Evolutionary conservation across 225 moss, liverwort and hornwort species (phyloP).

Genomic region (Marchantia paleacea): DNA sequence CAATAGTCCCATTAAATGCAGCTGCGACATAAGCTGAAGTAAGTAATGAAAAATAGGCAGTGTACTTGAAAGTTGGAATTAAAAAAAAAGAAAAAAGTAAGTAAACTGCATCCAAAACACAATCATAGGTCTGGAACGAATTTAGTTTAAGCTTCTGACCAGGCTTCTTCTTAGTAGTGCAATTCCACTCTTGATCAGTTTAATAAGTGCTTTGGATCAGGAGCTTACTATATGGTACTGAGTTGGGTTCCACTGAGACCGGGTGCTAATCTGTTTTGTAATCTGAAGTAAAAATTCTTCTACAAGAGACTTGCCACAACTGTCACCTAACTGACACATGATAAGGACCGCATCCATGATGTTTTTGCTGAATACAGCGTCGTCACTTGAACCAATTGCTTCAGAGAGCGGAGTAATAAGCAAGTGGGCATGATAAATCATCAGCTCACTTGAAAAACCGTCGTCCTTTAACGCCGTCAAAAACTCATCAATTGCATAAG

Average conservation of each 20-base stretch:
- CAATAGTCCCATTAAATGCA: conserved; percentile 65
- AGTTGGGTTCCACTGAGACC: conserved; percentile 48
- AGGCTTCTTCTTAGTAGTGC: no score
- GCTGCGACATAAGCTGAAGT: conserved; percentile 32
- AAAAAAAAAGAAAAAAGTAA: no score
- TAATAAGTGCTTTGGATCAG: background rate
- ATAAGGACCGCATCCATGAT: conserved; percentile 49
- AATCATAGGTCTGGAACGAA: no score
- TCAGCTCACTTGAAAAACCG: conserved; percentile 45
- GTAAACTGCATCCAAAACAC: no score
- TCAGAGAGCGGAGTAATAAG: conserved; percentile 57
- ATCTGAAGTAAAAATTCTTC: conserved; percentile 58
- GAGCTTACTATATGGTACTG: conserved; percentile 59
- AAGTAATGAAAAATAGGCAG: background rate
- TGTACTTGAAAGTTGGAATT: no score
- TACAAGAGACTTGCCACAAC: conserved; percentile 42
- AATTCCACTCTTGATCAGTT: background rate
- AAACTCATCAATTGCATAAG: conserved; percentile 54
- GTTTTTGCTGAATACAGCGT: conserved; percentile 41
- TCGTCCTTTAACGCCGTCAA: conserved; percentile 48
- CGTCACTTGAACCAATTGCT: conserved; percentile 53
- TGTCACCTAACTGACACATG: conserved; percentile 44
- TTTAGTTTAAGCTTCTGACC: background rate
- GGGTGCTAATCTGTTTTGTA: conserved; percentile 47
- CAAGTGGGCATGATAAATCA: conserved; percentile 47